Base-by-base conservation (phyloP, 1,284 basidiomycete genomes). In the Sanghuangporus sanghuang region DNA sequence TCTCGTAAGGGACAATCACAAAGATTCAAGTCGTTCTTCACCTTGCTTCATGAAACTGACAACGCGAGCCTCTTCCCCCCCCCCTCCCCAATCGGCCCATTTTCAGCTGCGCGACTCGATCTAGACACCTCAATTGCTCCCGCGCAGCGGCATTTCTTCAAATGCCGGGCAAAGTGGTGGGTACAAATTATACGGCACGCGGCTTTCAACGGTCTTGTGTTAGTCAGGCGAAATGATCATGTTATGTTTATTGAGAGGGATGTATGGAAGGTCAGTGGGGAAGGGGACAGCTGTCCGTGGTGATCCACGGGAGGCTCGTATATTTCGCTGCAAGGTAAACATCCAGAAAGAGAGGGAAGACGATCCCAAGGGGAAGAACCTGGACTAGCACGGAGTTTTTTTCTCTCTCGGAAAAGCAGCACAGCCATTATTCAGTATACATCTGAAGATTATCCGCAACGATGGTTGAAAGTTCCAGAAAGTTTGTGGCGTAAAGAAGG, bases 221-320 rank as follows among this genome's bases (percentile, higher is more conserved):
- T 93, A 64, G 78, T 93, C 39, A 77, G 79, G 62, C 80, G 80
- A 66, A 79, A 81, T 64, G 87, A 90, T 50, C 72, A 78, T 42
- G 87, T 82, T 11, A 64, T 83, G 12, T 92, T 91, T 70, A 76
- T 87, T 57, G 91, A 93, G 71, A 76, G 88, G 62, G 89, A 93
- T 71, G 77, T 84, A 53, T 92, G 88, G 88, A 59, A 64, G 59
- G 12, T 50, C 39, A 39, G 52, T 65, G 65, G 58, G 40, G 14
- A 38, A n/a, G 27, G 48, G 55, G 16, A 44, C 12, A 6, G 27
- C 39, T 27, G 18, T 44, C 46, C 64, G 59, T 52, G 46, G 57
- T 57, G 64, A 59, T 54, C 53, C 59, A 44, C 18, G 53, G 46
- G 39, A 59, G 12, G 50, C 39, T 7, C 59, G 64, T 27, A 48